phyloP scores from a whole-genome alignment of 768 basidiomycete species.

The Plicaturopsis crispa region DNA sequence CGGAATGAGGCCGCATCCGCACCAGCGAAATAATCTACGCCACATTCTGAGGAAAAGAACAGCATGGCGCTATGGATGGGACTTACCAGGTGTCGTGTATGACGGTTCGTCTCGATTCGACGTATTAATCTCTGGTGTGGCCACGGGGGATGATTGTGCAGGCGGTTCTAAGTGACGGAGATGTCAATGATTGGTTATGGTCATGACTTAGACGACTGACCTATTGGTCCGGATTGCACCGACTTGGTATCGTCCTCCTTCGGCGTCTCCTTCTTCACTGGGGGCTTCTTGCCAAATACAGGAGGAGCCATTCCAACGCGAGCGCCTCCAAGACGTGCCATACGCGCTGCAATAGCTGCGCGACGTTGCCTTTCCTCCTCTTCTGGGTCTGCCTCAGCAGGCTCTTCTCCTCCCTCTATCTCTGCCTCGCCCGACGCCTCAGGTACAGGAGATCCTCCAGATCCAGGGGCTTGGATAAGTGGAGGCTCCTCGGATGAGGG shows the following conservation, averaged over 20 bases:
- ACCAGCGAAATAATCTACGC: constrained; percentile 10
- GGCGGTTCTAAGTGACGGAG: constrained; percentile 5
- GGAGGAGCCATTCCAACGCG: constrained; percentile 76
- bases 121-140: neutral
- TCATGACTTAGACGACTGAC: neutral
- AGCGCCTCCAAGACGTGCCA: constrained; percentile 89
- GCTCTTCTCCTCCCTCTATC: constrained; percentile 13
- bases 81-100: constrained; percentile 5
- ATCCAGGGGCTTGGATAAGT: constrained; percentile 6
- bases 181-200: neutral
- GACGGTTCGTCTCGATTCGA: too few species aligned
- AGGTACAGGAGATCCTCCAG: neutral
- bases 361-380: constrained; percentile 70
- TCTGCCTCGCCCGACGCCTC: constrained; percentile 9
- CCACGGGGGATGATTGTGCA: constrained; percentile 7
- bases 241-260: constrained; percentile 16
- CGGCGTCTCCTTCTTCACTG: constrained; percentile 22
- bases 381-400: constrained; percentile 25
- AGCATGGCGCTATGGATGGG: too few species aligned
- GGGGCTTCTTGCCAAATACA: constrained; percentile 47
- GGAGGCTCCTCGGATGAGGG: constrained; percentile 29
- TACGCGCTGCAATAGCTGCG: constrained; percentile 83
- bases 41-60: neutral
- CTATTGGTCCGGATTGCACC: constrained; percentile 7
- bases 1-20: neutral